Evolutionary conservation across 306 rosid genomes (phyloP).

Genomic region (Bauhinia variegata): DNA sequence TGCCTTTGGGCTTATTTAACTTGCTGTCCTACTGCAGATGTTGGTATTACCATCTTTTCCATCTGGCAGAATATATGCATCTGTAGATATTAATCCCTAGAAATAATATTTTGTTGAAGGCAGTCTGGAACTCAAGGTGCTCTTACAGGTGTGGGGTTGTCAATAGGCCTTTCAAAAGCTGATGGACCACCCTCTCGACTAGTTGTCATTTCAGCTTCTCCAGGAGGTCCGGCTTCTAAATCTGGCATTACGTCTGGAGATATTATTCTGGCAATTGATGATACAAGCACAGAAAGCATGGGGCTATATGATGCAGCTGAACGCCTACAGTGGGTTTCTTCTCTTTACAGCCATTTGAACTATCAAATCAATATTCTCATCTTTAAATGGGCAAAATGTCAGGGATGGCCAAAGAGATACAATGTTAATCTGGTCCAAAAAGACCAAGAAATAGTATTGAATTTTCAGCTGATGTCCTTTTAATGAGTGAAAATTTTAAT

Average conservation of each 20-base stretch:
- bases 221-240: slow-evolving; percentile 90
- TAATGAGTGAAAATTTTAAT: slow-evolving; percentile 17
- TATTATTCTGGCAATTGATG: slow-evolving; percentile 79
- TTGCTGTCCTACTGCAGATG: slow-evolving; percentile 10
- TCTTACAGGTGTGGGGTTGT: slow-evolving; percentile 92
- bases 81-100: slow-evolving; percentile 37
- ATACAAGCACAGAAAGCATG: slow-evolving; percentile 76
- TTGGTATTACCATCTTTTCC: slow-evolving; percentile 15
- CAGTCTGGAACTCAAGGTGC: slow-evolving; percentile 98
- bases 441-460: slow-evolving; percentile 16
- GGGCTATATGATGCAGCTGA: slow-evolving; percentile 96
- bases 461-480: slow-evolving; percentile 25
- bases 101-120: slow-evolving; percentile 69
- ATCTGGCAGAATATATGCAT: slow-evolving; percentile 27
- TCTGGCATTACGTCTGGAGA: slow-evolving; percentile 91
- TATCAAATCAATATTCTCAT: slow-evolving; percentile 30
- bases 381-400: slow-evolving; percentile 4
- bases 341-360: slow-evolving; percentile 23
- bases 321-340: slow-evolving; percentile 81
- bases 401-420: slow-evolving; percentile 11
- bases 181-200: slow-evolving; percentile 72
- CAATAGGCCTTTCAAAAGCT: slow-evolving; percentile 78
- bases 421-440: slow-evolving; percentile 19
- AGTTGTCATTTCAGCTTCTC: slow-evolving; percentile 80
- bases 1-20: slow-evolving; percentile 32